phyloP scores from a whole-genome alignment of 2,329 filamentous ascomycete genomes.

The Diaporthe sp. region DNA sequence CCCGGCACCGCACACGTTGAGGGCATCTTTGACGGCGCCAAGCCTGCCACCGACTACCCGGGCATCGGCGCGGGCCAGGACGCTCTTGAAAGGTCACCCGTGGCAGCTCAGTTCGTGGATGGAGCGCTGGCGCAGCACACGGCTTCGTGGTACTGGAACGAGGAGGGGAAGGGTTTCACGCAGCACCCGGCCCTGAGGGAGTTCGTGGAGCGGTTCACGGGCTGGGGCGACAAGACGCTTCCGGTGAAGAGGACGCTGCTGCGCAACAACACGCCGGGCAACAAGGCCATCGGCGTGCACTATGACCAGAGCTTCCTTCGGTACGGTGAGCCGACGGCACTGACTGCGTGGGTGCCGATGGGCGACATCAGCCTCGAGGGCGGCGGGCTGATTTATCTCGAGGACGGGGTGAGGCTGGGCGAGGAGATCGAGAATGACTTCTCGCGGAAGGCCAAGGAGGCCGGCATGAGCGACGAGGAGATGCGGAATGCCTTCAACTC shows the following conservation, averaged over 20 bases:
- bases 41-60: slow-evolving; percentile 60
- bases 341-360: slow-evolving; percentile 72
- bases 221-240: slow-evolving; percentile 66
- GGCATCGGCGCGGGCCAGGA: slow-evolving; percentile 68
- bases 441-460: slow-evolving; percentile 59
- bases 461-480: slow-evolving; percentile 66
- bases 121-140: slow-evolving; percentile 67
- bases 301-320: slow-evolving; percentile 73
- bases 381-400: slow-evolving; percentile 72
- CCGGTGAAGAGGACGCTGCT: slow-evolving; percentile 63
- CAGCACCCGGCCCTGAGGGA: slow-evolving; percentile 61
- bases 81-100: slow-evolving; percentile 45
- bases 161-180: slow-evolving; percentile 59
- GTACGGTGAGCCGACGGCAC: slow-evolving; percentile 66
- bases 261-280: slow-evolving; percentile 69
- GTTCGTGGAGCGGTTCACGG: slow-evolving; percentile 66
- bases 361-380: slow-evolving; percentile 67
- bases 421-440: slow-evolving; percentile 65
- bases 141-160: slow-evolving; percentile 63
- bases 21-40: slow-evolving; percentile 65
- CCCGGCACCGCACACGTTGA: slow-evolving; percentile 64
- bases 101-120: slow-evolving; percentile 46
- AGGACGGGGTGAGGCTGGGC: slow-evolving; percentile 62
- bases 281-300: slow-evolving; percentile 71
- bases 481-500: slow-evolving; percentile 66